A percentile compares a stretch with the other conserved stretches of the same genome.
Conservation (phyloP, 495 filamentous ascomycete species). For the Daldinia caldariorum region DNA sequence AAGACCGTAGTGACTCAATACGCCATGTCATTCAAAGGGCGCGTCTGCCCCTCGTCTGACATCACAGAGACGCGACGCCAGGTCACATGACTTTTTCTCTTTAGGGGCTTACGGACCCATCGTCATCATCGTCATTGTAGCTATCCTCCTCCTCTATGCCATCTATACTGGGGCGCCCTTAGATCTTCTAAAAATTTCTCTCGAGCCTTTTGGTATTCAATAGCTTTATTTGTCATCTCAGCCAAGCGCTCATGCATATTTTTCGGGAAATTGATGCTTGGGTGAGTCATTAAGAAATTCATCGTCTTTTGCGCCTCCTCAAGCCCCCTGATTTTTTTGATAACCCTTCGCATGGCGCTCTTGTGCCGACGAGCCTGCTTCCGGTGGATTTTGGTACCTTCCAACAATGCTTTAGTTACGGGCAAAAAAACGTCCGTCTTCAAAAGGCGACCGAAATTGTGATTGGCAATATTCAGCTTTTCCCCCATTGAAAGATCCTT, state of each 20-base stretch:
- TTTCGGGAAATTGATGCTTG: background rate
- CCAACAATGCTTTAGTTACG: background rate
- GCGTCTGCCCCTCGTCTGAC: constrained; percentile 17
- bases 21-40: constrained; percentile 42
- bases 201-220: too few species aligned
- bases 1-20: constrained; percentile 25
- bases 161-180: too few species aligned
- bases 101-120: too few species aligned
- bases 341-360: background rate
- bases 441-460: background rate
- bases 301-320: background rate
- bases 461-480: background rate
- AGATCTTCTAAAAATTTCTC: too few species aligned
- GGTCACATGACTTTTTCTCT: constrained; percentile 17
- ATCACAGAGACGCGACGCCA: constrained; percentile 33
- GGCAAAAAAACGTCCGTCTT: background rate
- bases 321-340: background rate
- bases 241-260: background rate
- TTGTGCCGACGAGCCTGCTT: background rate
- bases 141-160: too few species aligned
- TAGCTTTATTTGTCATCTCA: background rate
- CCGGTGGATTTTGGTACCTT: background rate
- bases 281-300: background rate
- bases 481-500: background rate
- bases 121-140: too few species aligned